Percentiles rank a stretch among this genome's conserved stretches.
Evolutionary conservation across 1,139 yeast species (phyloP).

Genomic region (Geotrichum fermentans): DNA sequence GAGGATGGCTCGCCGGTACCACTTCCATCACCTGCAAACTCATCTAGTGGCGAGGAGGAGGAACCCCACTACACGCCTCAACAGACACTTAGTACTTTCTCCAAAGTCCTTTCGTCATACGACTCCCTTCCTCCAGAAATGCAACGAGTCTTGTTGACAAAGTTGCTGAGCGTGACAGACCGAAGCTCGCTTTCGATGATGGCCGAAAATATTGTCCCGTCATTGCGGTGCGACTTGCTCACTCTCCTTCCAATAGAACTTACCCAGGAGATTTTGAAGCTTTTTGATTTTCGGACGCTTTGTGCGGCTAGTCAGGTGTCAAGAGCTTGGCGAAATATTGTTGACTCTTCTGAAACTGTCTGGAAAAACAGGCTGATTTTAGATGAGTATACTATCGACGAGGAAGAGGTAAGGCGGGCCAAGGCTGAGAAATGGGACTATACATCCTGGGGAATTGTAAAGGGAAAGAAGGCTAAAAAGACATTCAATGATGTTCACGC

Average conservation of each 20-base stretch:
- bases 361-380: slow-evolving; percentile 39
- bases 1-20: slow-evolving; percentile 14
- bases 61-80: slow-evolving; percentile 7
- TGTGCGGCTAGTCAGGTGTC: slow-evolving; percentile 63
- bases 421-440: slow-evolving; percentile 36
- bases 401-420: slow-evolving; percentile 34
- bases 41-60: slow-evolving; percentile 8
- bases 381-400: slow-evolving; percentile 31
- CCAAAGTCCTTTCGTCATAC: slow-evolving; percentile 6
- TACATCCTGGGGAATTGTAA: slow-evolving; percentile 32
- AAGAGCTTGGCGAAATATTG: slow-evolving; percentile 59
- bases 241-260: slow-evolving; percentile 71
- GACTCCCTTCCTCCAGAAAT: slow-evolving; percentile 10
- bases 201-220: slow-evolving; percentile 51
- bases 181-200: slow-evolving; percentile 67
- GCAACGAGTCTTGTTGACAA: slow-evolving; percentile 11
- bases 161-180: slow-evolving; percentile 33
- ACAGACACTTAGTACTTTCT: slow-evolving; percentile 8
- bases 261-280: slow-evolving; percentile 60
- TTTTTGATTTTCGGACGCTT: slow-evolving; percentile 62
- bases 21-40: slow-evolving; percentile 14
- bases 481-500: slow-evolving; percentile 16
- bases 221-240: slow-evolving; percentile 69
- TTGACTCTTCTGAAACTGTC: slow-evolving; percentile 49
- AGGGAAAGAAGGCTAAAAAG: slow-evolving; percentile 12